Conservation (phyloP, 2,329 filamentous ascomycete genomes). For the Aspergillus hortae region DNA sequence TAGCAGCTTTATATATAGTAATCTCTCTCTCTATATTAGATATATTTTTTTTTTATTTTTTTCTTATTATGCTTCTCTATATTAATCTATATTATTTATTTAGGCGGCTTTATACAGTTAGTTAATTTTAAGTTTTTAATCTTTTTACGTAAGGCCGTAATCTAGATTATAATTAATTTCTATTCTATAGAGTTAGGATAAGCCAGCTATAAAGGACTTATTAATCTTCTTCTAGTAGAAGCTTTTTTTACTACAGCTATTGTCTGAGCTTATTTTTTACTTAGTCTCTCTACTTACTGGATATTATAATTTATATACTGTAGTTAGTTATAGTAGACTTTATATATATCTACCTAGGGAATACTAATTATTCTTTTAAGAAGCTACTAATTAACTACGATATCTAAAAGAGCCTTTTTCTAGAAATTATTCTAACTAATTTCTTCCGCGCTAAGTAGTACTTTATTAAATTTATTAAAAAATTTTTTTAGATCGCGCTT, state of each 20-base stretch:
- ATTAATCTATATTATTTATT: too few relatives aligned
- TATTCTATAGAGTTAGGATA: neutral
- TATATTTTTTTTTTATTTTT: too few relatives aligned
- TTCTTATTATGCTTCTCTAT: too few relatives aligned
- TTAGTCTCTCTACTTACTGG: neutral
- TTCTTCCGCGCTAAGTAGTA: neutral
- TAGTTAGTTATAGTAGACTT: neutral
- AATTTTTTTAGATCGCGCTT: neutral
- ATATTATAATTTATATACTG: neutral
- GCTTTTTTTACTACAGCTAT: neutral
- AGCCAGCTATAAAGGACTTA: neutral
- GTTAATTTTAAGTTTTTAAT: neutral
- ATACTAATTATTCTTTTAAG: neutral
- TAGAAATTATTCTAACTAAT: neutral
- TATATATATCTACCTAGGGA: neutral
- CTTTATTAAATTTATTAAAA: neutral
- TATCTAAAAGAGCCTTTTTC: neutral
- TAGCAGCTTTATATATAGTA: too few relatives aligned
- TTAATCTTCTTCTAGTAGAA: neutral
- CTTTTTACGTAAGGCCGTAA: neutral
- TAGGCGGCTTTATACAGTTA: neutral
- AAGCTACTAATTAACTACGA: neutral
- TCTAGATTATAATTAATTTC: neutral
- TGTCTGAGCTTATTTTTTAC: neutral
- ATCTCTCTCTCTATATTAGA: too few relatives aligned